These are phyloP conservation scores for Chamaecrista fasciculata DNA, from an alignment of 306 rosid genomes.

Conservation along the genomic window DNA sequence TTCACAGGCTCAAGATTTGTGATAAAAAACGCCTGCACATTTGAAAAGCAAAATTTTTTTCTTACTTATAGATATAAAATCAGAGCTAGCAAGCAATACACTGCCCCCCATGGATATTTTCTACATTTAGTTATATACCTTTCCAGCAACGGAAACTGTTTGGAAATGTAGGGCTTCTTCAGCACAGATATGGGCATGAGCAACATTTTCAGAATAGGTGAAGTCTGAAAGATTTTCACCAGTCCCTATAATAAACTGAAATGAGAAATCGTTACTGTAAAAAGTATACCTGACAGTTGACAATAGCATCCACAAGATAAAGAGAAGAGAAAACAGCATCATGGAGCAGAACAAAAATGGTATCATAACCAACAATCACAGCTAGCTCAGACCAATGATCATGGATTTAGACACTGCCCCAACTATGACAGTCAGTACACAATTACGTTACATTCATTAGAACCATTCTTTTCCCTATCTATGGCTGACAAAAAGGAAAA, in stretches of 20 bases:
- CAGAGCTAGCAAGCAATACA: constrained; percentile 21
- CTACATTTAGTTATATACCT: constrained; percentile 43
- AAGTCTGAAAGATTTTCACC: constrained; percentile 74
- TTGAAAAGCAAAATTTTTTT: constrained; percentile 20
- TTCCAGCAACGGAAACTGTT: constrained; percentile 72
- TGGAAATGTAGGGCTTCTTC: constrained; percentile 72
- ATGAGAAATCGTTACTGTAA: constrained; percentile 64
- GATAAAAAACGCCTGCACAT: constrained; percentile 81
- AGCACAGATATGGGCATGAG: constrained; percentile 86
- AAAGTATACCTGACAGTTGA: constrained; percentile 13
- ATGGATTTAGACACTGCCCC: constrained; percentile 13
- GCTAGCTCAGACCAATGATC: constrained; percentile 5
- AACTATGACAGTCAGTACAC: constrained; percentile 15
- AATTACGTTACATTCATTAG: constrained; percentile 18
- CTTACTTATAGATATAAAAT: constrained; percentile 24
- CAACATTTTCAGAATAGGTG: constrained; percentile 75
- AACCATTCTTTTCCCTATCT: not conserved
- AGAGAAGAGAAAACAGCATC: constrained; percentile 22
- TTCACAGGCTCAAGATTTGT: constrained; percentile 71
- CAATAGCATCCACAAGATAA: constrained; percentile 9
- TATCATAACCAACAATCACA: constrained; percentile 4
- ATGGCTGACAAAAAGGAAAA: too few relatives aligned
- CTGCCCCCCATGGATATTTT: constrained; percentile 6
- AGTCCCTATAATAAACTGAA: constrained; percentile 87
- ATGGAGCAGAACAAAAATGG: constrained; percentile 20